Base-by-base conservation (phyloP, 176 grass and related monocot genomes). In the Aegilops bicornis region DNA sequence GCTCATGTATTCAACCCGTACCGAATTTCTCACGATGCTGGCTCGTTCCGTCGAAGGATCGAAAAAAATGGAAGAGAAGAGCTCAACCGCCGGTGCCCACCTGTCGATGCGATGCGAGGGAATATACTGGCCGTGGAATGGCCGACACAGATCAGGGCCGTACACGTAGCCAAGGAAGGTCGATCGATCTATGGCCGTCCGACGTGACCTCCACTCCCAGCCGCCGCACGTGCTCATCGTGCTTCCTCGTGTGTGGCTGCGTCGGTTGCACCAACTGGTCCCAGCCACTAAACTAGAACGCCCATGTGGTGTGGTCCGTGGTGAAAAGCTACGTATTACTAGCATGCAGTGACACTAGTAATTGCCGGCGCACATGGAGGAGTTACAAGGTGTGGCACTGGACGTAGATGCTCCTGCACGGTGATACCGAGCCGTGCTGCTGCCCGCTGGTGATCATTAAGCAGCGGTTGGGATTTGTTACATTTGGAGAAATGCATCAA, bases 201-300 rank as follows among this genome's bases (percentile, higher is more conserved):
- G 73, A 45, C 76, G 81, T 68, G 80, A 13, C 25, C 22, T 19
- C 76, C 81, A 76, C 66, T 59, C 54, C 40, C 17, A 66, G 33
- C 80, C 59, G 27, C 47, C 80, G 76, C 85, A 91, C 85, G 81
- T 91, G 85, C 85, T 84, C 85, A 60, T 87, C 85, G 89, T 87
- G 89, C 69, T 70, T 73, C 68, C 35, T 84, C 76, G 69, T 69
- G 85, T 69, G 81, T 67, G 25, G 3, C 5, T 58, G 74, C 71
- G 76, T 75, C 75, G 68, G 35, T 3, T n/a, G 73, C 82, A 64
- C 52, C 79, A 30, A 13, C 74, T 47, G 89, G 58, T 35, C 79
- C 84, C 64, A 78, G 10, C 66, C 52, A 37, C 30, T 24, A 19
- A 6, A 50, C 47, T 52, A 17, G 5, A 68, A 23, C 61, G 2